phyloP scores from a whole-genome alignment of 2,329 filamentous ascomycete species.

The Cylindrodendrum hubeiense region DNA sequence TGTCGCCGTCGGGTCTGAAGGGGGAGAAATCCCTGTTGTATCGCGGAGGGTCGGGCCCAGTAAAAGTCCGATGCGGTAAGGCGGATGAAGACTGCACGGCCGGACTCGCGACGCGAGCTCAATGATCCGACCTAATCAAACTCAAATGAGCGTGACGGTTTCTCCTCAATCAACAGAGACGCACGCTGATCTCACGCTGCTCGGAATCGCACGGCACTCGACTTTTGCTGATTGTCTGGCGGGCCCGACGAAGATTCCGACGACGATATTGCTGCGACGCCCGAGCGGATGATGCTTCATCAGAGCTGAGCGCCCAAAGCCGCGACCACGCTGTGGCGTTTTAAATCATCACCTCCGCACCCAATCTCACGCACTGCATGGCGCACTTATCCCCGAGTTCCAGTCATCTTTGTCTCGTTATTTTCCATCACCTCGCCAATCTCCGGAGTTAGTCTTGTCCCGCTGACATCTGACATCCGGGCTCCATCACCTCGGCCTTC shows the following conservation, averaged over 20 bases:
- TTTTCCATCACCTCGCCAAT: neutral
- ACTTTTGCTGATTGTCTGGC: neutral
- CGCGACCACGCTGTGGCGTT: neutral
- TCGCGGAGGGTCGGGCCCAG: neutral
- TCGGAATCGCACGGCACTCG: neutral
- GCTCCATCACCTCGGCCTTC: neutral
- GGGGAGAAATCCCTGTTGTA: neutral
- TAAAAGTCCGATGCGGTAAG: neutral
- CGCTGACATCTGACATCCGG: neutral
- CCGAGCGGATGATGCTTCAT: neutral
- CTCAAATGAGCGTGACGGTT: neutral
- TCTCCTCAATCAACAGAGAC: neutral
- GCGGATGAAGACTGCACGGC: neutral
- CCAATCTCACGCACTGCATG: neutral
- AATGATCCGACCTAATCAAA: neutral
- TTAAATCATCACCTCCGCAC: neutral
- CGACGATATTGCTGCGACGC: neutral
- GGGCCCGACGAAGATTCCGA: neutral
- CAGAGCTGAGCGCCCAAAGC: neutral
- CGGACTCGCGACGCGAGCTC: too few species aligned
- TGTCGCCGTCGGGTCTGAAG: neutral
- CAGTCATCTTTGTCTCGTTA: neutral
- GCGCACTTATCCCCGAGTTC: neutral
- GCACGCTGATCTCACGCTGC: too few species aligned
- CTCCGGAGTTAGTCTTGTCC: neutral